A percentile compares a stretch with the other conserved stretches of the same genome.
Conservation (phyloP, 225 moss, liverwort and hornwort genomes). For the Ulota crispa region DNA sequence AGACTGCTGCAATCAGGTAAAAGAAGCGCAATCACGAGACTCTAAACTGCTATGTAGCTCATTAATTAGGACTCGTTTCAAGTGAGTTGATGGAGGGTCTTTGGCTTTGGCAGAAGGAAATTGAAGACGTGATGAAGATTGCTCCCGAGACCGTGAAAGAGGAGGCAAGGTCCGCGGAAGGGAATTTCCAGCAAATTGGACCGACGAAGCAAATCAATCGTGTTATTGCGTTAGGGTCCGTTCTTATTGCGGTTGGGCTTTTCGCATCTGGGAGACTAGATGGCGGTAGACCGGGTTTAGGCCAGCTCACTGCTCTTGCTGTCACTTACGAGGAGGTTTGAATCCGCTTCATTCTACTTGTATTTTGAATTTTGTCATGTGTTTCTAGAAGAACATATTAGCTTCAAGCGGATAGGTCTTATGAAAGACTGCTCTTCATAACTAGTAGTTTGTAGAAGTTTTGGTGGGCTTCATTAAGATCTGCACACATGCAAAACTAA, state of each 20-base stretch:
- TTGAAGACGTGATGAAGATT: slow-evolving; percentile 40
- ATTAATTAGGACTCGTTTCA: not conserved
- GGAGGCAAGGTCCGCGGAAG: slow-evolving; percentile 39
- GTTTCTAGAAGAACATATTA: not conserved
- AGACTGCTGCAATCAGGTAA: slow-evolving; percentile 52
- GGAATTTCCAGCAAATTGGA: slow-evolving; percentile 55
- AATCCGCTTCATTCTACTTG: not conserved
- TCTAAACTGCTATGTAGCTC: not conserved
- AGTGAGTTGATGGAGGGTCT: slow-evolving; percentile 4
- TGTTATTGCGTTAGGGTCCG: slow-evolving; percentile 49
- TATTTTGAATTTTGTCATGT: not conserved
- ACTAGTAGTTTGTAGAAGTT: not conserved
- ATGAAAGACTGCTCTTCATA: not conserved
- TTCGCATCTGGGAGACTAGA: slow-evolving; percentile 56
- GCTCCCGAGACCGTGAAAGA: slow-evolving; percentile 47
- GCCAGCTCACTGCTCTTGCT: slow-evolving; percentile 55
- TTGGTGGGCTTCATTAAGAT: no score
- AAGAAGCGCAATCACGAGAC: not conserved
- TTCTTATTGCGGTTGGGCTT: slow-evolving; percentile 55
- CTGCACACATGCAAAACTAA: no score
- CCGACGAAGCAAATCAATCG: slow-evolving; percentile 62
- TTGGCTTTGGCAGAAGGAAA: slow-evolving; percentile 35
- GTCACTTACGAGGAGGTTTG: slow-evolving; percentile 66
- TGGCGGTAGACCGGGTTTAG: slow-evolving; percentile 46
- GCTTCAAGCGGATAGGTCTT: not conserved